Base-by-base conservation (phyloP, 768 basidiomycete genomes). In the Gymnopilus junonius region DNA sequence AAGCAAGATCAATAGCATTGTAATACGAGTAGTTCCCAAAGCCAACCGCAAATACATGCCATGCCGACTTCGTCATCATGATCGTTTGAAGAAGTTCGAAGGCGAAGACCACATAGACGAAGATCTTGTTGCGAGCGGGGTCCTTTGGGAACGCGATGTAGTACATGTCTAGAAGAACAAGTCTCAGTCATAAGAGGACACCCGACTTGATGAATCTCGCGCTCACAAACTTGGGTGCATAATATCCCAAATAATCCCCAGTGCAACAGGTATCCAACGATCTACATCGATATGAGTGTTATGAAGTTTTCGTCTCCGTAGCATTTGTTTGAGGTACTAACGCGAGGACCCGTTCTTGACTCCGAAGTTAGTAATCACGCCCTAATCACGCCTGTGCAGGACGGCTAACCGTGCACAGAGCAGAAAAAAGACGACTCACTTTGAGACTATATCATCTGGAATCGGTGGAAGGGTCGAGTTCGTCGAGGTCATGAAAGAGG, bases 221-320 rank as follows among this genome's bases (percentile, higher is more conserved):
- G 56, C 63, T 61, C 39, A 67, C 66, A 64, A 20, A 64, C 60
- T 59, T 67, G 63, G 8, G 61, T 48, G n/a, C 56, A 61, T 12
- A 67, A 39, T 21, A 61, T 61, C 4, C 66, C 66, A 31, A 64
- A 58, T 10, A 58, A 15, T 15, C 56, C 58, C 60, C 60, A 61
- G 21, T 59, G 27, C 10, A 59, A 46, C 5, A 59, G n/a, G 32
- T 50, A 50, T 39, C 46, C 58, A 31, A 59, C 12, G 25, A 59
- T 34, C 46, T 39, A 29, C 23, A 42, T 43, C 23, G 31, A 39
- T 15, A 23, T 39, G 6, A 25, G 40, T 27, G 6, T 37, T 15
- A 11, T 21, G n/a, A n/a, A n/a, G 11, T 55, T 39, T 23, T 39
- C 20, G 8, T 25, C 15, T 23, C 21, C 23, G 10, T 17, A 40